Percentiles rank a stretch among this genome's conserved stretches.
Conservation (phyloP, 176 grass and related monocot genomes). For the Rhipidocladum racemiflorum region DNA sequence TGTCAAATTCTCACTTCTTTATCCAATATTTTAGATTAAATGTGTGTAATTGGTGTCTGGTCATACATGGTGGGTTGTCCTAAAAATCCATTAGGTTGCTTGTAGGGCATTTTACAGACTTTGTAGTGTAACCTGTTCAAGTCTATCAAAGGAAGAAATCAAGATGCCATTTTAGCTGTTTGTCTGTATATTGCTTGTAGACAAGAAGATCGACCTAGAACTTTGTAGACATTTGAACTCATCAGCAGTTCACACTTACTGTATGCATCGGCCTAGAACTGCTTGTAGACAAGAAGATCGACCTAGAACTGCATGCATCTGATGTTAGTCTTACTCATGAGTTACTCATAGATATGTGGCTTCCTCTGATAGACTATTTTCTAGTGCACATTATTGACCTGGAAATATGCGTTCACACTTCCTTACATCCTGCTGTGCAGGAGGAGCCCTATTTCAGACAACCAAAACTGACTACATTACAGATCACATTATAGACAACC, state of each 20-base stretch:
- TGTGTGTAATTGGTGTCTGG: not conserved
- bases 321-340: not conserved
- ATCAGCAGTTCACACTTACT: too few relatives aligned
- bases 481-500: too few relatives aligned
- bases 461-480: too few relatives aligned
- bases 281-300: too few relatives aligned
- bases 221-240: not conserved
- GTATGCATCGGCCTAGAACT: too few relatives aligned
- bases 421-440: constrained; percentile 19
- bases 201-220: too few relatives aligned
- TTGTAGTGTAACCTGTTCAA: constrained; percentile 19
- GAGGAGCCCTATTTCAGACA: constrained; percentile 87
- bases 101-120: not conserved
- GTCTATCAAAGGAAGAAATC: constrained; percentile 78
- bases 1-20: too few relatives aligned
- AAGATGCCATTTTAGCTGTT: constrained; percentile 88
- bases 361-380: too few relatives aligned
- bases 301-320: constrained; percentile 13
- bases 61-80: not conserved
- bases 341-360: not conserved
- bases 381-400: not conserved
- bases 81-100: not conserved
- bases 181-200: constrained; percentile 91
- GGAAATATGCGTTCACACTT: constrained; percentile 19
- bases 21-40: too few relatives aligned